Conservation (phyloP, 2,329 filamentous ascomycete species). For the Pyricularia sp. region DNA sequence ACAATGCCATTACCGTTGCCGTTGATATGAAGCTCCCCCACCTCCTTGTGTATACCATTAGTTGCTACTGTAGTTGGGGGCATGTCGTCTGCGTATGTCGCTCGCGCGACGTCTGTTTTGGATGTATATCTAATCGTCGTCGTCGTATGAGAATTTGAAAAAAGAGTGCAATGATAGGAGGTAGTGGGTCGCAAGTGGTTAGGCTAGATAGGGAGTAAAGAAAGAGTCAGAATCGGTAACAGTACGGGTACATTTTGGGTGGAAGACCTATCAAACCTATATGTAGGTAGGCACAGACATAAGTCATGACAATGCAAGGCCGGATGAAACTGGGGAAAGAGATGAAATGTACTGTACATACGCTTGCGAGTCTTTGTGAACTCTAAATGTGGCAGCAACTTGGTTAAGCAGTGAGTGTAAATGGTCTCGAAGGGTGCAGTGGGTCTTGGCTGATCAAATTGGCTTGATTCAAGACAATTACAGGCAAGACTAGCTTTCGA, state of each 20-base stretch:
- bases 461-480: not conserved
- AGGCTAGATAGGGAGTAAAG: not conserved
- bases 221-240: not conserved
- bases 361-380: not conserved
- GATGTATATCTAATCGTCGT: not conserved
- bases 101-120: not conserved
- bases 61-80: not conserved
- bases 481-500: not conserved
- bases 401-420: not conserved
- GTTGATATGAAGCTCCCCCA: slow-evolving; percentile 14
- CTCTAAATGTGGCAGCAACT: not conserved
- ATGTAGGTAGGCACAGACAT: not conserved
- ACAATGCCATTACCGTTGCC: slow-evolving; percentile 19
- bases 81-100: not conserved
- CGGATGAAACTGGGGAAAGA: not conserved
- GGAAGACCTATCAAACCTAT: not conserved
- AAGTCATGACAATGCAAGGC: not conserved
- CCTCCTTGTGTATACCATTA: slow-evolving; percentile 10
- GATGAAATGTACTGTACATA: not conserved
- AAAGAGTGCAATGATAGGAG: not conserved
- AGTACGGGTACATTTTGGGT: not conserved
- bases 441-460: not conserved
- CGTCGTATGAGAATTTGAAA: not conserved
- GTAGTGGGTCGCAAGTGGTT: not conserved
- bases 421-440: not conserved